Evolutionary conservation across 148 eudicot genomes (phyloP).

Genomic region (Nepenthes mirabilis): DNA sequence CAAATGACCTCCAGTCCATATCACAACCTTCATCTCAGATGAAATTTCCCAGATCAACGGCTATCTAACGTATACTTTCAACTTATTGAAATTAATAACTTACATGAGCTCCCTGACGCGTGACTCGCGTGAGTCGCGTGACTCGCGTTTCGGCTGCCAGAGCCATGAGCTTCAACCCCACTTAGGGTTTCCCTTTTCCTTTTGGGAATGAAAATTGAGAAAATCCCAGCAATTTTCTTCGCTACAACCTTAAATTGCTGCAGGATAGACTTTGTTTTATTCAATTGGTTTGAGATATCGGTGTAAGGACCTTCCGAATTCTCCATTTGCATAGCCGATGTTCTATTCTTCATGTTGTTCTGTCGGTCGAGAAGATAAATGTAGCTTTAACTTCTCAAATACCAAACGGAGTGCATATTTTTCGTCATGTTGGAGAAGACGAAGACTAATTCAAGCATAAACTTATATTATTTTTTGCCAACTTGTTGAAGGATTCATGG

Average conservation of each 20-base stretch:
- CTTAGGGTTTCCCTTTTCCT: slow-evolving; percentile 6
- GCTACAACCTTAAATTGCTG: slow-evolving; percentile 7
- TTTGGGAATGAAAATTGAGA: slow-evolving; percentile 12
- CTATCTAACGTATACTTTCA: neutral
- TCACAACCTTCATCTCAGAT: neutral
- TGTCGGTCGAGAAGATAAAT: too few species aligned
- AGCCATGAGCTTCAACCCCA: slow-evolving; percentile 3
- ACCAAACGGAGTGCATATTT: too few species aligned
- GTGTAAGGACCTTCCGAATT: too few species aligned
- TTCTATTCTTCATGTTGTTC: too few species aligned
- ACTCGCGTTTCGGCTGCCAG: neutral
- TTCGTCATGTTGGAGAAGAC: too few species aligned
- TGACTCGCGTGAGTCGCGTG: slow-evolving; percentile 8
- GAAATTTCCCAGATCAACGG: neutral
- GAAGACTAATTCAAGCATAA: too few species aligned
- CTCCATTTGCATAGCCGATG: too few species aligned
- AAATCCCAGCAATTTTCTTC: slow-evolving; percentile 13
- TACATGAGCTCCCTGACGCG: slow-evolving; percentile 14
- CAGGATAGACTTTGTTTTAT: slow-evolving; percentile 7
- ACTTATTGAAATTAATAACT: slow-evolving; percentile 3
- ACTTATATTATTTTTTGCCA: too few species aligned
- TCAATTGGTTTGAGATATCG: too few species aligned
- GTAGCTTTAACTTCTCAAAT: too few species aligned
- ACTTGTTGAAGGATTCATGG: too few species aligned
- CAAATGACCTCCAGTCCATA: neutral